A percentile compares a stretch with the other conserved stretches of the same genome.
Evolutionary conservation across 257 asterid species (phyloP).

Genomic region (Solanum virginianum): DNA sequence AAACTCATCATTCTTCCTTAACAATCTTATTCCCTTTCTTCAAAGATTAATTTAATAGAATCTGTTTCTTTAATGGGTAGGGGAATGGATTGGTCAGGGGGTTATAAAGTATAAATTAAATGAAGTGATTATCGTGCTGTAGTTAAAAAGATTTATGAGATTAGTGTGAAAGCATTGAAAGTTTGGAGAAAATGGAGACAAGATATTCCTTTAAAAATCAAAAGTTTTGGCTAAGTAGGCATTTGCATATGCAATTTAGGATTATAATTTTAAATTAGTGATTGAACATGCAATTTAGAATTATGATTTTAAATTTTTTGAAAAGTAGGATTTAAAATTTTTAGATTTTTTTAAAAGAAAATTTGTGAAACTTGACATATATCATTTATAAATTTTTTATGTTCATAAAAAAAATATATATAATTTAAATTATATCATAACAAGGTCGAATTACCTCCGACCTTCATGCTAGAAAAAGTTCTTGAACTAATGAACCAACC

Average conservation of each 20-base stretch:
- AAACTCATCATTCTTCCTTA: not conserved
- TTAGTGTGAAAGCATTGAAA: constrained; percentile 1
- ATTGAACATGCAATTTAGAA: not conserved
- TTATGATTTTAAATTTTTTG: too few species aligned
- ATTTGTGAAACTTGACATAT: too few species aligned
- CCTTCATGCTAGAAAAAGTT: too few species aligned
- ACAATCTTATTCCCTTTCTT: not conserved
- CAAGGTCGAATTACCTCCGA: too few species aligned
- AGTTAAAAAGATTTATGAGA: not conserved
- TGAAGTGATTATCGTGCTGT: not conserved
- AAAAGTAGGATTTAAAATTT: too few species aligned
- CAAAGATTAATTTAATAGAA: not conserved
- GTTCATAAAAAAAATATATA: too few species aligned
- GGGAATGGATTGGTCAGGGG: not conserved
- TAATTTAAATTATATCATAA: too few species aligned
- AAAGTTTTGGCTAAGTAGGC: not conserved
- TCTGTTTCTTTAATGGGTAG: not conserved
- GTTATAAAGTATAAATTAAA: not conserved
- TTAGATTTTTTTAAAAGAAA: too few species aligned
- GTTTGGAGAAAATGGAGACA: not conserved
- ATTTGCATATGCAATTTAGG: too few species aligned
- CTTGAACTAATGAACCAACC: too few species aligned
- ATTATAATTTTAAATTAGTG: too few species aligned
- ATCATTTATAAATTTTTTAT: too few species aligned
- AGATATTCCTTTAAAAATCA: not conserved